Evolutionary conservation across 371 early-diverging fungal genomes (phyloP).

Genomic region (Mortierella sp.): DNA sequence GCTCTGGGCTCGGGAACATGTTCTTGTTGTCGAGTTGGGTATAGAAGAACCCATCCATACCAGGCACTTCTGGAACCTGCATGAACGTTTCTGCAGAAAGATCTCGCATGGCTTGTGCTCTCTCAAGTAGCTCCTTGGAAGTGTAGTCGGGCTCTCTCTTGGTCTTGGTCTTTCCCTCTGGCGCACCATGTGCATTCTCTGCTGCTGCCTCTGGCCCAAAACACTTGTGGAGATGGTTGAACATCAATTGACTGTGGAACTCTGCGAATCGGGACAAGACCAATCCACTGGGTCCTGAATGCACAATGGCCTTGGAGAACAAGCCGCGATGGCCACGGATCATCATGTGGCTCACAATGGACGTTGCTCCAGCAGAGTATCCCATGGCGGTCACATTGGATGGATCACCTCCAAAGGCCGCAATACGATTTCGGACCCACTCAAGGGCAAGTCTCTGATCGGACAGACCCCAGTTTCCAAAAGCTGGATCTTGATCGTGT

Average conservation of each 20-base stretch:
- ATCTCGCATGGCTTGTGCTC: too few species aligned
- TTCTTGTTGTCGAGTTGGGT: constrained; percentile 31
- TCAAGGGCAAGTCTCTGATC: constrained; percentile 61
- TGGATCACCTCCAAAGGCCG: constrained; percentile 64
- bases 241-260: constrained; percentile 32
- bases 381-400: constrained; percentile 58
- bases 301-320: constrained; percentile 54
- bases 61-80: constrained; percentile 14
- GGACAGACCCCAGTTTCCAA: constrained; percentile 58
- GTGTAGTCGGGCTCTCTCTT: too few species aligned
- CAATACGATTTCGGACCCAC: constrained; percentile 64
- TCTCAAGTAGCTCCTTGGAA: too few species aligned
- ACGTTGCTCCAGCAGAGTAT: constrained; percentile 61
- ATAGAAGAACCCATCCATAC: constrained; percentile 23
- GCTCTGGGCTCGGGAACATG: too few species aligned
- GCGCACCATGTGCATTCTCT: too few species aligned
- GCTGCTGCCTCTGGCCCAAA: too few species aligned
- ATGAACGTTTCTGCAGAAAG: too few species aligned
- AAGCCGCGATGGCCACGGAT: constrained; percentile 38
- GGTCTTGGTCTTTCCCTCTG: too few species aligned
- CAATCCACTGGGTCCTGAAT: constrained; percentile 41
- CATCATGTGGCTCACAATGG: constrained; percentile 49
- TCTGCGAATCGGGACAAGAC: constrained; percentile 27
- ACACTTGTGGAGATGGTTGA: constrained; percentile 32
- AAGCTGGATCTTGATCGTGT: constrained; percentile 9